Evolutionary conservation across 306 rosid species (phyloP), one percentile per base, ranked within the genome.

Genomic region (Quillaja saponaria): DNA sequence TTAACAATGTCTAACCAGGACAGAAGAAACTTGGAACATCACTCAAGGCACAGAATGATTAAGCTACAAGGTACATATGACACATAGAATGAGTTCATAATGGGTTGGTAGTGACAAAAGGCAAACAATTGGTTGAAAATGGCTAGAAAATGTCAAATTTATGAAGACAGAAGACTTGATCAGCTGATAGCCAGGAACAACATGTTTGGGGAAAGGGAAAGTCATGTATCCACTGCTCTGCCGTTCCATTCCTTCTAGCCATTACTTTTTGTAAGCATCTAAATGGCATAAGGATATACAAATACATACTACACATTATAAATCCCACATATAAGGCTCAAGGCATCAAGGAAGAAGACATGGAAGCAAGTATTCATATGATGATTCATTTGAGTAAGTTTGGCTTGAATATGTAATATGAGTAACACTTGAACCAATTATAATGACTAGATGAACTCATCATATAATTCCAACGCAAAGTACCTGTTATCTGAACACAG

Each of bases 401-500:
- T 6, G 8, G 44, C 11, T 12, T 39, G 64, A 34, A 58, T 8
- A 9, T 18, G 18, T 42, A 8, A 57, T 58, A 25, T 8, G 33
- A 60, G 11, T 35, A 73, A 37, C 19, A 31, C 42, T 38, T 48
- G 12, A 38, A 37, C 35, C 14, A 48, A 47, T 34, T 5, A 58
- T 18, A 39, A 0, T 16, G 31, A 15, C 12, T n/a, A 52, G 4
- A n/a, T 34, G 28, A 66, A 6, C 2, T 18, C 34, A 14, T 3
- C 19, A 13, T 17, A 13, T 37, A 0, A 45, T 5, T 28, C 13
- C 10, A 39, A 14, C 58, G 10, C 16, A 49, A 63, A 21, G 49
- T 82, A 92, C 98, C 98, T 80, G 99, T 87, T 67, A 94, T 94
- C 20, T 51, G 82, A 47, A 85, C 72, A 64, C 99, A 94, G 38